phyloP scores from a whole-genome alignment of 345 rosid species.

The Sonneratia alba region DNA sequence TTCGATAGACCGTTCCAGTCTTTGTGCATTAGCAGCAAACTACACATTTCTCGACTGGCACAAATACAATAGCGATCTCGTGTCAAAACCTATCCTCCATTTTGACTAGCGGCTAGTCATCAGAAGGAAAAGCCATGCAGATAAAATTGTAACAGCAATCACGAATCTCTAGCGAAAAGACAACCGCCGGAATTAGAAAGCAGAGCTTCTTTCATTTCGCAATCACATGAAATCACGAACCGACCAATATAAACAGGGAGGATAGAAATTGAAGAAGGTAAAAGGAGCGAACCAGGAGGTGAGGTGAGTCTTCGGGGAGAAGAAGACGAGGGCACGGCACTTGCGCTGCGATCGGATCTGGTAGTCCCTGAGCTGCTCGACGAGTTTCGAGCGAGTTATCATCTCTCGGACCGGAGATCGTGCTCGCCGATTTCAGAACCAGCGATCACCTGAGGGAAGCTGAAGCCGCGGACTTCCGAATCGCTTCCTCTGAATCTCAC shows the following conservation, averaged over 20 bases:
- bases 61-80: background rate
- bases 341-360: constrained; percentile 46
- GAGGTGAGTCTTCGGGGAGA: constrained; percentile 42
- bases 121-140: background rate
- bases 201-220: too few relatives aligned
- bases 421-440: background rate
- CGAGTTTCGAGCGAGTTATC: constrained; percentile 55
- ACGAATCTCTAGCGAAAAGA: background rate
- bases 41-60: background rate
- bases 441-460: background rate
- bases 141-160: background rate
- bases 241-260: background rate
- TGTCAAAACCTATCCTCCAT: background rate
- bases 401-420: constrained; percentile 16
- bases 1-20: background rate
- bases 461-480: background rate
- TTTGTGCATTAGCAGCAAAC: background rate
- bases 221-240: background rate
- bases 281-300: constrained; percentile 24
- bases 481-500: background rate
- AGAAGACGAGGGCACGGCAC: constrained; percentile 32
- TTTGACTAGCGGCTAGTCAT: background rate
- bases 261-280: background rate
- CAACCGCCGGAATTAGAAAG: background rate
- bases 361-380: constrained; percentile 43